Conservation (phyloP, 2,329 filamentous ascomycete species). For the Exophiala dermatitidis region DNA sequence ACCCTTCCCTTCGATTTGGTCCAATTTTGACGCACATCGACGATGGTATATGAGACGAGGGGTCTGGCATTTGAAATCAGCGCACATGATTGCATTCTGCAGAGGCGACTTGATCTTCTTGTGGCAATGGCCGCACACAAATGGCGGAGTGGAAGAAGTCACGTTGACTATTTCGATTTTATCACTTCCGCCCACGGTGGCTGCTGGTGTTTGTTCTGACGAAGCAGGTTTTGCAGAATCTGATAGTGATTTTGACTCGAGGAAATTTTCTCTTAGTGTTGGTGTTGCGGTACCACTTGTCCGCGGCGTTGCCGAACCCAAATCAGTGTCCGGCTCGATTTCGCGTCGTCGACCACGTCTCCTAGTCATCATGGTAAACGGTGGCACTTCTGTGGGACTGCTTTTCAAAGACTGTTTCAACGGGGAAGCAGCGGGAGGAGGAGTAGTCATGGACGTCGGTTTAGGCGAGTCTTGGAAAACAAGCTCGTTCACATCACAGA, state of each 20-base stretch:
- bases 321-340: not conserved
- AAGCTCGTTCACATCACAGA: constrained; percentile 18
- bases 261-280: not conserved
- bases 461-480: constrained; percentile 7
- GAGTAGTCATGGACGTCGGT: too few species aligned
- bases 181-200: not conserved
- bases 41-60: constrained; percentile 17
- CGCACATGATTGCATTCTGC: constrained; percentile 12
- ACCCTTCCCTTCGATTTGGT: not conserved
- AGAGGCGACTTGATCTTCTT: constrained; percentile 6
- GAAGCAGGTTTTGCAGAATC: not conserved
- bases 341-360: not conserved
- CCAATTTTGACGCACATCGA: constrained; percentile 5
- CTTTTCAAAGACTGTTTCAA: not conserved
- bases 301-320: not conserved
- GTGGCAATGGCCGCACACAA: constrained; percentile 14
- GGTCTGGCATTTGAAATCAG: constrained; percentile 11
- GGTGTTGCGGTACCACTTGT: not conserved
- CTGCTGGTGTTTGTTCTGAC: not conserved
- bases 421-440: not conserved
- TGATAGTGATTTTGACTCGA: not conserved
- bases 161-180: too few species aligned
- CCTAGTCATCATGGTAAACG: not conserved
- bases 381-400: not conserved
- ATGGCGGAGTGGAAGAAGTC: not conserved